These are phyloP conservation scores for Geosmithia flava DNA, from an alignment of 2,329 filamentous ascomycete genomes.

Conservation along the genomic window DNA sequence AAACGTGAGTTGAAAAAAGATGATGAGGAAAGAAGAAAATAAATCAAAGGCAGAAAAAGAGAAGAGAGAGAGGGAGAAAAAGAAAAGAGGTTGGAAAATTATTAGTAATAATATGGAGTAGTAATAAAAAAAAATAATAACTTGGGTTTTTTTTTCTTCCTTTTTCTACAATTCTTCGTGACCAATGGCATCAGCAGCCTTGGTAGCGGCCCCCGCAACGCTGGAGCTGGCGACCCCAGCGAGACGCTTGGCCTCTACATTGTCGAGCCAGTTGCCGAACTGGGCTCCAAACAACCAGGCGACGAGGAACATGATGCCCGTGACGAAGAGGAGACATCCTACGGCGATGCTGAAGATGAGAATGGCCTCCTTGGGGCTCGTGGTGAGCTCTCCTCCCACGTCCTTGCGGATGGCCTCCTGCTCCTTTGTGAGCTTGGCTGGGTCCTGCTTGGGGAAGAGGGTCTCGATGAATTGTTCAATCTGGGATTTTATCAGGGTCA, in stretches of 20 bases:
- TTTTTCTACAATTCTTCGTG: slow-evolving; percentile 24
- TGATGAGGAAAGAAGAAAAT: neutral
- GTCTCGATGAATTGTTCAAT: slow-evolving; percentile 94
- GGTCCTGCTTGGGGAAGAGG: slow-evolving; percentile 76
- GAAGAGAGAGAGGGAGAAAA: neutral
- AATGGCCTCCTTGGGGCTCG: slow-evolving; percentile 46
- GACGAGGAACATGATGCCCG: slow-evolving; percentile 65
- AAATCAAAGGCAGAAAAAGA: neutral
- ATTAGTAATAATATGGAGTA: neutral
- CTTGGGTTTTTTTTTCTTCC: too few relatives aligned
- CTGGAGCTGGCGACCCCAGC: neutral
- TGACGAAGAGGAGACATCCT: slow-evolving; percentile 57
- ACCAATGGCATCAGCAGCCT: slow-evolving; percentile 5
- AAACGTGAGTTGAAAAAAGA: neutral
- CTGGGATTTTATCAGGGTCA: slow-evolving; percentile 26
- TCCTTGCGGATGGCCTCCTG: slow-evolving; percentile 20
- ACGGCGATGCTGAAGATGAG: slow-evolving; percentile 58
- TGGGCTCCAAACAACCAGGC: slow-evolving; percentile 74
- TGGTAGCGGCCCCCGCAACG: slow-evolving; percentile 5
- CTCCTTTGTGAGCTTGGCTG: slow-evolving; percentile 39
- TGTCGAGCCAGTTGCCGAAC: slow-evolving; percentile 45
- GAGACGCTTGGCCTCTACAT: slow-evolving; percentile 5
- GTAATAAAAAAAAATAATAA: neutral
- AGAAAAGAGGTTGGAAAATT: neutral
- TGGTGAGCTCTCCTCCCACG: slow-evolving; percentile 20